These are phyloP conservation scores for Lactifluus rugatus DNA, from an alignment of 768 basidiomycete species.

Conservation along the genomic window DNA sequence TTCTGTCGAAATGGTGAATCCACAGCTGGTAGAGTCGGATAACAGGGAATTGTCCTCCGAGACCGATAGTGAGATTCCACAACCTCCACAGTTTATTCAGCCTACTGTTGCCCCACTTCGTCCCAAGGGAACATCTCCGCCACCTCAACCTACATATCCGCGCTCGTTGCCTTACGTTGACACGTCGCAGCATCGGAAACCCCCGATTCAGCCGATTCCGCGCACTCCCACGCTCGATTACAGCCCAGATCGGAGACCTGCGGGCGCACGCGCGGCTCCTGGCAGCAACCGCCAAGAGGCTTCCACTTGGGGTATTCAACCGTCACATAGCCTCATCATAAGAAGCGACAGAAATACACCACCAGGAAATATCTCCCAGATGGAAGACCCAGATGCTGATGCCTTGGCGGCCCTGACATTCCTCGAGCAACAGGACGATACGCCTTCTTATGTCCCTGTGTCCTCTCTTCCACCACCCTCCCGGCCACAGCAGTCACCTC, in stretches of 20 bases:
- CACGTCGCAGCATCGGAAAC: slow-evolving; percentile 16
- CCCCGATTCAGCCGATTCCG: slow-evolving; percentile 17
- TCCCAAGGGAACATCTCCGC: slow-evolving; percentile 11
- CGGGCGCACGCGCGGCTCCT: slow-evolving; percentile 71
- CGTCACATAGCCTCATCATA: slow-evolving; percentile 18
- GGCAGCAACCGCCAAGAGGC: slow-evolving; percentile 11
- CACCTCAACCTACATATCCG: not conserved
- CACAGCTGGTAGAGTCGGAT: slow-evolving; percentile 23
- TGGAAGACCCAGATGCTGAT: slow-evolving; percentile 51
- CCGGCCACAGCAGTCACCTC: slow-evolving; percentile 22
- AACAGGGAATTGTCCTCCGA: slow-evolving; percentile 27
- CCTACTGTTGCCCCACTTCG: slow-evolving; percentile 9
- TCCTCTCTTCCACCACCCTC: slow-evolving; percentile 27
- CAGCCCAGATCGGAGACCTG: slow-evolving; percentile 40
- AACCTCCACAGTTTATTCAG: not conserved
- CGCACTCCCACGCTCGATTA: slow-evolving; percentile 16
- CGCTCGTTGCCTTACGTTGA: not conserved
- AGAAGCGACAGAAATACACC: slow-evolving; percentile 2
- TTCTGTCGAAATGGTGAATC: slow-evolving; percentile 4
- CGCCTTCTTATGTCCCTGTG: slow-evolving; percentile 17
- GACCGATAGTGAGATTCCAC: not conserved
- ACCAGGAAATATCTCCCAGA: slow-evolving; percentile 1
- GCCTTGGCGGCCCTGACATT: slow-evolving; percentile 74
- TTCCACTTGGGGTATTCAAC: not conserved
- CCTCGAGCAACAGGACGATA: slow-evolving; percentile 44